phyloP scores from a whole-genome alignment of 108 stramenopile genomes.

The Stephanodiscus minutulus region DNA sequence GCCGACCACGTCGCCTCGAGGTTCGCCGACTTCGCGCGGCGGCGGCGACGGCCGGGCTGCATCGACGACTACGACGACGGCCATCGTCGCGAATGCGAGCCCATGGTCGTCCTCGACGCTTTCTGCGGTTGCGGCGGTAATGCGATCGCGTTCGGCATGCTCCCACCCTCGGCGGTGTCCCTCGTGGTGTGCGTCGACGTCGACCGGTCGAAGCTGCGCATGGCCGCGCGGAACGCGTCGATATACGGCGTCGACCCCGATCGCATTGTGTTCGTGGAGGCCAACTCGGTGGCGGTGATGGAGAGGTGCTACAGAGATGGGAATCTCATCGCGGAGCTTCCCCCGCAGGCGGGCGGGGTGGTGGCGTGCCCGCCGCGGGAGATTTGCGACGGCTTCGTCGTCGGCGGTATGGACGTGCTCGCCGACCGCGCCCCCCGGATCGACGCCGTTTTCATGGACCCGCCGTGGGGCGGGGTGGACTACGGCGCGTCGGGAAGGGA shows the following conservation, averaged over 20 bases:
- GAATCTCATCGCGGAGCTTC: conserved; percentile 62
- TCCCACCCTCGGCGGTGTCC: conserved; percentile 60
- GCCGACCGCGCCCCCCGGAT: conserved; percentile 53
- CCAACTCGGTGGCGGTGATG: conserved; percentile 76
- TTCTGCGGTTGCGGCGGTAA: conserved; percentile 96
- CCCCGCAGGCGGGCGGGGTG: conserved; percentile 29
- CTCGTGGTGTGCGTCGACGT: conserved; percentile 88
- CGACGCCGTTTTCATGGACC: conserved; percentile 87
- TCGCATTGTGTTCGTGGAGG: conserved; percentile 80
- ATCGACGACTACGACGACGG: not conserved
- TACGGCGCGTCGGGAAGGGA: conserved; percentile 81
- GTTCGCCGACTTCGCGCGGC: conserved; percentile 39
- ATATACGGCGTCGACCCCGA: conserved; percentile 85
- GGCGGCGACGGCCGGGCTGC: no score
- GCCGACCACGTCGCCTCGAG: conserved; percentile 87
- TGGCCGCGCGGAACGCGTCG: conserved; percentile 92
- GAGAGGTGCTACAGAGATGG: conserved; percentile 77
- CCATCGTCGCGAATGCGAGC: conserved; percentile 12
- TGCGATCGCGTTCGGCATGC: conserved; percentile 84
- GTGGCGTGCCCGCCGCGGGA: conserved; percentile 63
- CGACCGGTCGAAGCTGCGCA: conserved; percentile 84
- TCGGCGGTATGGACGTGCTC: conserved; percentile 78
- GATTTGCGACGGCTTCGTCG: conserved; percentile 61
- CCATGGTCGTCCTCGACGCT: conserved; percentile 84
- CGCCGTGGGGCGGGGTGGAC: conserved; percentile 86